A percentile compares a stretch with the other conserved stretches of the same genome.
Conservation (phyloP, 2,329 filamentous ascomycete genomes). For the Lecanosticta acicola region DNA sequence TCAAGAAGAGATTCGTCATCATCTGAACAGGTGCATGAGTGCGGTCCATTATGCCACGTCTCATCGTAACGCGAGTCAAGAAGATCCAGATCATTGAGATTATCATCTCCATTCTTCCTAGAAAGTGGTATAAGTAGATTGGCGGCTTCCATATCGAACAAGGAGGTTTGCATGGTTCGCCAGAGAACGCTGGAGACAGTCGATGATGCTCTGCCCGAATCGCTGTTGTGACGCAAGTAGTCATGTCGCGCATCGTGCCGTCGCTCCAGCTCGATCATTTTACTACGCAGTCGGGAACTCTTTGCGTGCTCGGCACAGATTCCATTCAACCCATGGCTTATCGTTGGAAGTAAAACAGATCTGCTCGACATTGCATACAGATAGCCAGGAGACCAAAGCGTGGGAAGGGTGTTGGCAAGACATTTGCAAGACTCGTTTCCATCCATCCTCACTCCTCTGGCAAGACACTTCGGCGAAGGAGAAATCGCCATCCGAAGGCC, state of each 20-base stretch:
- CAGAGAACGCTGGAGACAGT: slow-evolving; percentile 3
- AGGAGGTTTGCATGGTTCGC: slow-evolving; percentile 1
- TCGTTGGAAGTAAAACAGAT: slow-evolving; percentile 35
- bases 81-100: not conserved
- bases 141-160: not conserved
- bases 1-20: too few species aligned
- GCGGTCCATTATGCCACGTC: too few species aligned
- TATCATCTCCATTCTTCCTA: not conserved
- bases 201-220: not conserved
- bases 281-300: slow-evolving; percentile 6
- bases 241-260: not conserved
- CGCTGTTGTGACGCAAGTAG: not conserved
- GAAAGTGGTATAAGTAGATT: not conserved
- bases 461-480: slow-evolving; percentile 22
- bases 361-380: slow-evolving; percentile 27
- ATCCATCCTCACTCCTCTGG: slow-evolving; percentile 28
- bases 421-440: slow-evolving; percentile 31
- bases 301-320: slow-evolving; percentile 10
- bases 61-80: not conserved
- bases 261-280: slow-evolving; percentile 13
- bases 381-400: slow-evolving; percentile 38
- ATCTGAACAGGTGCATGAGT: too few species aligned
- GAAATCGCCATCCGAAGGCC: slow-evolving; percentile 33
- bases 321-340: slow-evolving; percentile 31
- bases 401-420: slow-evolving; percentile 36